Evolutionary conservation across 2,329 filamentous ascomycete species (phyloP).

Genomic region (Fusarium agapanthi): DNA sequence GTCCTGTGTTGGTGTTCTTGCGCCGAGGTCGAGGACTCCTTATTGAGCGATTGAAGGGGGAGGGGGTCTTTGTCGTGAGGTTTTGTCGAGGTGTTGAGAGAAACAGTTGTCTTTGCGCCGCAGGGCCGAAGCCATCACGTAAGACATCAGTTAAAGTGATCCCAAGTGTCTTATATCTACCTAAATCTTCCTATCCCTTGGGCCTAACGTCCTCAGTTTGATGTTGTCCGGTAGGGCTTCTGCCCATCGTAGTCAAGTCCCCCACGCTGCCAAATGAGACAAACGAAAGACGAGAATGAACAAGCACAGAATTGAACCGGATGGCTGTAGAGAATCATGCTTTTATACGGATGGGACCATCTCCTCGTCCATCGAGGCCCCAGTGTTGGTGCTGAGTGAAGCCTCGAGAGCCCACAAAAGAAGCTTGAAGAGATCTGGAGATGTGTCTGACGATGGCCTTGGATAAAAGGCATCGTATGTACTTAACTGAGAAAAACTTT

Average conservation of each 20-base stretch:
- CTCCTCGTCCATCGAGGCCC: no score
- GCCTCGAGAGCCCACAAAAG: neutral
- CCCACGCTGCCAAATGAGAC: neutral
- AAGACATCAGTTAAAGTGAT: neutral
- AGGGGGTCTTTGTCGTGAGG: neutral
- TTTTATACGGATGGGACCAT: no score
- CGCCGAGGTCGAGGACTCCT: neutral
- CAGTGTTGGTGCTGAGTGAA: neutral
- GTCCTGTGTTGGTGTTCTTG: neutral
- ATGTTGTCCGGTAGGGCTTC: neutral
- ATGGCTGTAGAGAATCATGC: fast-evolving
- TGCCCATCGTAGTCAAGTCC: neutral
- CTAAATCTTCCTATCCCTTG: neutral
- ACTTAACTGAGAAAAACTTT: fast-evolving
- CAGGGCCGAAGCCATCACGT: neutral
- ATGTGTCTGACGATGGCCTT: neutral
- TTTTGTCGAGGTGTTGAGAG: neutral
- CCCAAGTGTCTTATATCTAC: neutral
- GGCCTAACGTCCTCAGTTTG: neutral
- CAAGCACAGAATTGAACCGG: neutral
- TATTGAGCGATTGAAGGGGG: neutral
- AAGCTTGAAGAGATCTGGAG: neutral
- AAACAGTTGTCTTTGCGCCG: neutral
- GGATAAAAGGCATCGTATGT: neutral
- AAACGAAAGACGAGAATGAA: neutral